Evolutionary conservation across 345 rosid species (phyloP), one percentile per base, ranked within the genome.

Genomic region (Atalantia buxifolia): DNA sequence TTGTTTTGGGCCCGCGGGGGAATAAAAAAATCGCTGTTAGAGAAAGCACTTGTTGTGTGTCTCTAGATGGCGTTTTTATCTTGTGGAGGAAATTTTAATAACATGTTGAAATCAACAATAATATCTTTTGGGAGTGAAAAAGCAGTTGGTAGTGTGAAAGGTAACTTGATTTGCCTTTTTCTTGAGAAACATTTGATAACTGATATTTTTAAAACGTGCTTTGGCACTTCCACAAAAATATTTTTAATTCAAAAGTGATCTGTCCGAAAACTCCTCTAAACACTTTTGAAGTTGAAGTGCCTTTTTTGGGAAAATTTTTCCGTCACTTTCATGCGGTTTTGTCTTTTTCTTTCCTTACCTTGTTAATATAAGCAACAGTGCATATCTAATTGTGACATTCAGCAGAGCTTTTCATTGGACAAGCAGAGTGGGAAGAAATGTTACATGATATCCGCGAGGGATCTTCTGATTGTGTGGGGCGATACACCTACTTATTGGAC

Each of bases 391-490:
- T 16, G 27, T 64, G 22, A 16, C 16, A 9, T 60, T 59, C 10
- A 7, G 5, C 64, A 82, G 83, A 78, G 88, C 85, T 83, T 89
- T 68, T 88, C 80, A 72, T 69, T 91, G 83, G 94, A 91, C 66
- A 85, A 85, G 71, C 7, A 18, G 36, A 91, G 74, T 75, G 94
- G 92, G 69, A 89, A 86, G 86, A 86, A 85, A 69, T 89, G 92
- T 76, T 91, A 73, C 76, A 89, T 91, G 92, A 24, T 89, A 61
- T 86, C 94, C 1, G 84, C 94, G 0, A 85, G 86, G 83, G 89
- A 82, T n/a, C 88, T 91, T 16, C 24, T 24, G 9, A 91, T 91
- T 76, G 57, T 83, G 2, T 91, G 94, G 91, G 81, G 91, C 31
- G 89, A 81, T 75, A 80, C 87, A 36, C 87, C 90, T 27, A 31